Evolutionary conservation across 441 rosid species (phyloP), one percentile per base, ranked within the genome.

Genomic region (Bocquillonia castaneifolia): DNA sequence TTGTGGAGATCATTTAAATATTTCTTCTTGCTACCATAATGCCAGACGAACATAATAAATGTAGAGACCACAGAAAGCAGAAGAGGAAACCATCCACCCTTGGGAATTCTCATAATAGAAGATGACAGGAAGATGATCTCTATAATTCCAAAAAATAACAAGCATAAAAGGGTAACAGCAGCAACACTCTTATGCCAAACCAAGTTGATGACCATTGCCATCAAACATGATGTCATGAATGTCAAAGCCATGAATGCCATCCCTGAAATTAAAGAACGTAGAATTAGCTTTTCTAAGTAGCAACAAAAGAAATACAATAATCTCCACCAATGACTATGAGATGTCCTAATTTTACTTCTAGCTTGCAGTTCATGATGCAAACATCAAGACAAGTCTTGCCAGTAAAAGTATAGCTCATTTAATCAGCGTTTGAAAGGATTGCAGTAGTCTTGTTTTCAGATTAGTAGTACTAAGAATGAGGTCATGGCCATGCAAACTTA

Each of bases 11-110:
- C 98, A 52, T 83, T 78, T 51, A 85, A 71, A 72, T 87, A 89
- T 81, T 88, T 89, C 88, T 84, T 89, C 81, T 88, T 83, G 71
- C 79, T 70, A 65, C 96, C 91, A 2, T 86, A 91, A 66, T 93
- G 96, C 97, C 97, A 93, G 63, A 89, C 87, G 57, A 79, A 89
- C 87, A 86, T 80, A 42, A 84, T 57, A 63, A 75, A 70, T 58
- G 82, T 68, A 77, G 80, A 81, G 69, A 79, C 66, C 32, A 70
- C 73, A 56, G 96, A 79, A 58, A 93, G 83, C 22, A 85, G 20
- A 54, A 93, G 82, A 78, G 93, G 74, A 60, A 84, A 64, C 98
- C 97, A 93, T 59, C 92, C 97, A 40, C 94, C 96, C 54, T 80
- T 82, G 13, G 84, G 86, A 79, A 89, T 83, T 79, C 85, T 82